Evolutionary conservation across 345 rosid species (phyloP).

Genomic region (Aquilaria yunnanensis): DNA sequence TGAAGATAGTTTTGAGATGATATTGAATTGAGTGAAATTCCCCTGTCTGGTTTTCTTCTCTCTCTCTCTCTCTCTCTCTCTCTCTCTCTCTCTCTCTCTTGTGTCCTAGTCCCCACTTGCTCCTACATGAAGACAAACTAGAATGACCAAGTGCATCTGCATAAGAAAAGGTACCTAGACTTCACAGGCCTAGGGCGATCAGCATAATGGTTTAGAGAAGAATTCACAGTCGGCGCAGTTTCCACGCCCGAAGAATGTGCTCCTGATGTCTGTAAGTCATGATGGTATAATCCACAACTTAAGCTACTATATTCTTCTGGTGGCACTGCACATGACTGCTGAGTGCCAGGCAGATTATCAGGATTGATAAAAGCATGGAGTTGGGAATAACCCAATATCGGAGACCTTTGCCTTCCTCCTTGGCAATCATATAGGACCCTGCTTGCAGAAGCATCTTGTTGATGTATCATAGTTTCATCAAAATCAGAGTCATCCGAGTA

Average conservation of each 20-base stretch:
- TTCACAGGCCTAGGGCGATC: constrained; percentile 18
- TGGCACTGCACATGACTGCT: constrained; percentile 12
- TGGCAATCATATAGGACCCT: constrained; percentile 39
- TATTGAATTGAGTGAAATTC: too few species aligned
- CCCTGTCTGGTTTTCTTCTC: too few species aligned
- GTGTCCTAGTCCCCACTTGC: too few species aligned
- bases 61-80: too few species aligned
- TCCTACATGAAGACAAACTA: not conserved
- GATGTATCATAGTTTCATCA: constrained; percentile 63
- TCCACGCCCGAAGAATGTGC: constrained; percentile 18
- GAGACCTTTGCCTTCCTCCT: constrained; percentile 53
- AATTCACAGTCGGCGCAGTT: constrained; percentile 21
- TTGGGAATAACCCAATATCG: constrained; percentile 31
- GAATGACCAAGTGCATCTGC: not conserved
- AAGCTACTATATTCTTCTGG: constrained; percentile 20
- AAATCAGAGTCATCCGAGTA: constrained; percentile 47
- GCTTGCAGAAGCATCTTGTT: constrained; percentile 48
- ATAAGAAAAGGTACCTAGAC: constrained; percentile 37
- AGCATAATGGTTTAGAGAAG: constrained; percentile 21
- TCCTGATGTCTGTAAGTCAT: constrained; percentile 22
- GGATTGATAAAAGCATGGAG: constrained; percentile 24
- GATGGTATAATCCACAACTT: constrained; percentile 22
- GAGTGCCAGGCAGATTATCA: constrained; percentile 14
- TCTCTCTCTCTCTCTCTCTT: too few species aligned
- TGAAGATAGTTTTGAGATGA: too few species aligned